Evolutionary conservation across 2,329 filamentous ascomycete species (phyloP).

Genomic region (Rachicladosporium sp.): DNA sequence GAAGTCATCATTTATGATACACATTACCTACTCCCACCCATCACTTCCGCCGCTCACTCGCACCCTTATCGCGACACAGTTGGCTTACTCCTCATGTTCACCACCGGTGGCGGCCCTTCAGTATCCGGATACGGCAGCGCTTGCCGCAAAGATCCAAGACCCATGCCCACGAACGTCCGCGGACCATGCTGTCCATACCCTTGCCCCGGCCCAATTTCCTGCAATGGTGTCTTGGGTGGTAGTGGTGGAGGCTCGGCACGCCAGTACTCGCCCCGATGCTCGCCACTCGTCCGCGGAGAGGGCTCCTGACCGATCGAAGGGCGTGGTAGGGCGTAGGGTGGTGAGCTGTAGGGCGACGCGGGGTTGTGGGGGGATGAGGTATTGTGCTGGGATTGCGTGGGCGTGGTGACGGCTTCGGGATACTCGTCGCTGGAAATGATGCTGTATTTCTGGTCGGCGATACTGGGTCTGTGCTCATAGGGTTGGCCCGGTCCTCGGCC

Average conservation of each 20-base stretch:
- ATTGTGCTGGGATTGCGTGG: constrained; percentile 7
- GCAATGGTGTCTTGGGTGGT: constrained; percentile 48
- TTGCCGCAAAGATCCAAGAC: constrained; percentile 20
- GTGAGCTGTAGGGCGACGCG: constrained; percentile 2
- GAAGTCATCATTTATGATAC: no score
- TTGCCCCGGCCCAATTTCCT: constrained; percentile 1
- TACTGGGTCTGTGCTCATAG: constrained; percentile 42
- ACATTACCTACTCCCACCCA: no score
- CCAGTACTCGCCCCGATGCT: neutral
- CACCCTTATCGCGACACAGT: neutral
- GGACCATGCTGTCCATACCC: neutral
- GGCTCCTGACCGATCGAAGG: constrained; percentile 1
- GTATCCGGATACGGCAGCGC: constrained; percentile 65
- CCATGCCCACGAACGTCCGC: constrained; percentile 3
- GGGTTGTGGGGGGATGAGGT: constrained; percentile 10
- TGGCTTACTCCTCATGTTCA: constrained; percentile 79
- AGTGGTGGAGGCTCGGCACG: constrained; percentile 45
- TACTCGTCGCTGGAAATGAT: constrained; percentile 50
- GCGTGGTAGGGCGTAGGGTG: constrained; percentile 2
- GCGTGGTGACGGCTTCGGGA: constrained; percentile 27
- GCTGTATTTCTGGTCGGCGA: constrained; percentile 55
- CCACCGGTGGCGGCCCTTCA: constrained; percentile 68
- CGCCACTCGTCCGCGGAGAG: constrained; percentile 1
- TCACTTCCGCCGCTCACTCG: no score
- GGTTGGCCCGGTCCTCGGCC: constrained; percentile 32